These are phyloP conservation scores for Leishmania lainsoni DNA, from an alignment of 208 protist genomes.

Conservation along the genomic window DNA sequence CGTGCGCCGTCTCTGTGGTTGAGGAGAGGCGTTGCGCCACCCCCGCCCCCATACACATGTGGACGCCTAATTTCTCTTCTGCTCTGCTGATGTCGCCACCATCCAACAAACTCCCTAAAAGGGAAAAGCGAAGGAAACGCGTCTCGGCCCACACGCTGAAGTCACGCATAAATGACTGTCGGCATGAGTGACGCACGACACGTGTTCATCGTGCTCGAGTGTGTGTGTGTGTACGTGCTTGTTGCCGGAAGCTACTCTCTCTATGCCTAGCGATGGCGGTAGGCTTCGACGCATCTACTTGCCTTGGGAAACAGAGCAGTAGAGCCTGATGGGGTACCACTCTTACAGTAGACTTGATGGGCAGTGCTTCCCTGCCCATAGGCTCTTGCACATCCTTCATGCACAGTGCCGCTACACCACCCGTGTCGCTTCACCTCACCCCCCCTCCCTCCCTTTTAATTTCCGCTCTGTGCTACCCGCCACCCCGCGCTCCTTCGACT, in stretches of 20 bases:
- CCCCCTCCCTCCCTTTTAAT: background rate
- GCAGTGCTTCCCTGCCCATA: background rate
- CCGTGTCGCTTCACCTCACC: background rate
- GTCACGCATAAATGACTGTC: too few relatives aligned
- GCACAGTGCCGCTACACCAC: background rate
- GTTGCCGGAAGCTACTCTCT: background rate
- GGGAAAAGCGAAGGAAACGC: too few relatives aligned
- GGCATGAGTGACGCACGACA: background rate
- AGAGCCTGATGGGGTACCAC: background rate
- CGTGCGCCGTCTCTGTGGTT: background rate
- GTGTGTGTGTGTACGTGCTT: background rate
- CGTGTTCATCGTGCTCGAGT: background rate
- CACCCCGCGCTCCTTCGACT: background rate
- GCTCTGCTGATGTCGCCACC: too few relatives aligned
- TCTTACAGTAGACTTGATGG: background rate
- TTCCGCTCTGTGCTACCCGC: background rate
- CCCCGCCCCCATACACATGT: too few relatives aligned
- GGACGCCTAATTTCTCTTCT: too few relatives aligned
- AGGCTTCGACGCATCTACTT: background rate
- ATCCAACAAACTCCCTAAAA: too few relatives aligned
- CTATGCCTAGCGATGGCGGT: background rate
- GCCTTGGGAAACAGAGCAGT: background rate
- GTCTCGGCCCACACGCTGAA: too few relatives aligned
- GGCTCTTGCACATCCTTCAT: background rate
- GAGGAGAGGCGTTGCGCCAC: too few relatives aligned